Percentiles rank a stretch among this genome's conserved stretches.
Evolutionary conservation across 345 rosid genomes (phyloP).

Genomic region (Erodium maritimum): DNA sequence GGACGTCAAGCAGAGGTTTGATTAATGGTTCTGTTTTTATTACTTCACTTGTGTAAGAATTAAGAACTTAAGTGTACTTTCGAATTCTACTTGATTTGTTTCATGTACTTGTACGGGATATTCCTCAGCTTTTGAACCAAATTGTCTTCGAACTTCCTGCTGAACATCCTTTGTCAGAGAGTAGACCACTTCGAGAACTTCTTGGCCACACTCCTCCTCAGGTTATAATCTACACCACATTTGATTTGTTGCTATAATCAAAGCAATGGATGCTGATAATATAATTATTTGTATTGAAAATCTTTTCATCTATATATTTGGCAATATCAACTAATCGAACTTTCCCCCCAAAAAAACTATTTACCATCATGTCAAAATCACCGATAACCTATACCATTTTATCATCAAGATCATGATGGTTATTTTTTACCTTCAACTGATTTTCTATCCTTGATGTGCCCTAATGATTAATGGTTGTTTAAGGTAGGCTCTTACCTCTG

Average conservation of each 20-base stretch:
- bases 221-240: slow-evolving; percentile 26
- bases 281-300: not conserved
- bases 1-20: slow-evolving; percentile 97
- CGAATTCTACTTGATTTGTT: not conserved
- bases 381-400: not conserved
- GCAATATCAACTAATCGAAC: not conserved
- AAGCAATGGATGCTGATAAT: not conserved
- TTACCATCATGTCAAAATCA: not conserved
- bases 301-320: not conserved
- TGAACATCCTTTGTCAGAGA: slow-evolving; percentile 90
- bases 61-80: not conserved
- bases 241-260: not conserved
- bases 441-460: too few species aligned
- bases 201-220: slow-evolving; percentile 94
- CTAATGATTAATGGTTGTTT: too few species aligned
- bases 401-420: not conserved
- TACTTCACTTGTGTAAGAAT: not conserved
- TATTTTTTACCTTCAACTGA: not conserved
- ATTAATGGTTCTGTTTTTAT: not conserved
- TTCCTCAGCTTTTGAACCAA: slow-evolving; percentile 74
- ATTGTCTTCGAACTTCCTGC: slow-evolving; percentile 91
- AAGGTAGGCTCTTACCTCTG: too few species aligned
- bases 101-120: not conserved
- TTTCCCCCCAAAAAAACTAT: not conserved
- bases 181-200: slow-evolving; percentile 78